Base-by-base conservation (phyloP, 1,139 yeast species). In the Candida buenavistaensis region DNA sequence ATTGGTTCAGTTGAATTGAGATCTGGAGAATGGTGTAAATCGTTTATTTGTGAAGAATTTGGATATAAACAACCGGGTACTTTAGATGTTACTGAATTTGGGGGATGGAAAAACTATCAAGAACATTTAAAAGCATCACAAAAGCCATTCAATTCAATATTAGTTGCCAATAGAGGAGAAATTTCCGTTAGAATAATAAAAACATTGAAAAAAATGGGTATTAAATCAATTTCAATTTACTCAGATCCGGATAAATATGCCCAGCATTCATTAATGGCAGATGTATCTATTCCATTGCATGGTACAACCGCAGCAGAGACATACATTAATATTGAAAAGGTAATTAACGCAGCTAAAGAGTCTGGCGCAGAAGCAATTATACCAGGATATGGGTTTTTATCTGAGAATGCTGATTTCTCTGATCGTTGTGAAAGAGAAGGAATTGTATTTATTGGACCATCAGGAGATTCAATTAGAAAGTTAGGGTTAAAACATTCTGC, bases 131-230 rank as follows among this genome's bases (percentile, higher is more conserved):
- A 39, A 13, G 59, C 57, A 27, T 42, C 35, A 29, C 50, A 52
- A 29, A 78, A 75, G 57, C 95, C 92, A 0, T 90, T 90, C 62
- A 72, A 81, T 29, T 78, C 86, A 9, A 96, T 92, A 10, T 72
- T 92, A 41, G 95, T 92, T 37, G 97, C 98, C 23, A 92, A 92
- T 67, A 79, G 98, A 64, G 98, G 98, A 57, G 98, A 92, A 64
- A 92, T 92, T 52, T 97, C 98, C 3, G 97, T 89, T 23, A 74
- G 98, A 56, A 86, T 92, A 48, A 87, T 90, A 54, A 83, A 78
- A 55, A 90, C 98, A 6, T 70, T 90, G 54, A 87, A 86, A 59
- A 82, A 82, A 57, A 60, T 90, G 50, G 80, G 80, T 3, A 86
- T 92, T 48, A 76, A 72, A 49, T 68, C 96, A 0, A 82, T 92